Evolutionary conservation across 2,329 filamentous ascomycete genomes (phyloP).

Genomic region (Emericellopsis atlantica): DNA sequence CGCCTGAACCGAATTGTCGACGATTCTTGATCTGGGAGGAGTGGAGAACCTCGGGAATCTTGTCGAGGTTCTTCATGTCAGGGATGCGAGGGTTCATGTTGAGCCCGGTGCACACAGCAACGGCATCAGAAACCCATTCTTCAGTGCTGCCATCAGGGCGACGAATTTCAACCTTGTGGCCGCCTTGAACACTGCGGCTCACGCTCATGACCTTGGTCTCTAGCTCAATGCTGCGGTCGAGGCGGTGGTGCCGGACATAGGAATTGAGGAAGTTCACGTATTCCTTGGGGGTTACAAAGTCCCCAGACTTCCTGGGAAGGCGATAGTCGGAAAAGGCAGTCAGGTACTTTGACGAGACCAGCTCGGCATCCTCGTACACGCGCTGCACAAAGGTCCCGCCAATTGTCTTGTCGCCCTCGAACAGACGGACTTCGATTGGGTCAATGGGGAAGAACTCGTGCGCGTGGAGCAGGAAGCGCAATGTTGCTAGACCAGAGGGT

Average conservation of each 20-base stretch:
- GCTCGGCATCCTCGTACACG: constrained; percentile 27
- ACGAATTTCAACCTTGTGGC: constrained; percentile 1
- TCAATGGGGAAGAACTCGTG: constrained; percentile 17
- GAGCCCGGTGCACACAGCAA: constrained; percentile 28
- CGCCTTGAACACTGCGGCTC: neutral
- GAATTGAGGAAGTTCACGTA: constrained; percentile 26
- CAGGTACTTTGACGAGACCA: constrained; percentile 29
- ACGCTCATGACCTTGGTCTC: constrained; percentile 1
- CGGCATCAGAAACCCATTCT: constrained; percentile 24
- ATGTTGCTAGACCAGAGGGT: constrained; percentile 23
- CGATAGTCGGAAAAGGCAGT: constrained; percentile 32
- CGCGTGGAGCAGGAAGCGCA: constrained; percentile 22
- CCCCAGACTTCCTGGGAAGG: constrained; percentile 19
- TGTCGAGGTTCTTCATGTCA: constrained; percentile 20
- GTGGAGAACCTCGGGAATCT: constrained; percentile 23
- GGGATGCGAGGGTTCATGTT: constrained; percentile 24
- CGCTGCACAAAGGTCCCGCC: constrained; percentile 29
- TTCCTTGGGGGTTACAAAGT: constrained; percentile 23
- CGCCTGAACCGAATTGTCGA: constrained; percentile 22
- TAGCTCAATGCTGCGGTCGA: constrained; percentile 21
- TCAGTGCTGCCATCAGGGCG: neutral
- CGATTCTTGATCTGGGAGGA: constrained; percentile 27
- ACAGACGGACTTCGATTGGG: constrained; percentile 24
- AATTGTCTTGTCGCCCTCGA: constrained; percentile 26
- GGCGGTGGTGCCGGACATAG: constrained; percentile 21